Percentiles rank a stretch among this genome's conserved stretches.
Evolutionary conservation across 208 protist genomes (phyloP).

Genomic region (Leishmania tropica): DNA sequence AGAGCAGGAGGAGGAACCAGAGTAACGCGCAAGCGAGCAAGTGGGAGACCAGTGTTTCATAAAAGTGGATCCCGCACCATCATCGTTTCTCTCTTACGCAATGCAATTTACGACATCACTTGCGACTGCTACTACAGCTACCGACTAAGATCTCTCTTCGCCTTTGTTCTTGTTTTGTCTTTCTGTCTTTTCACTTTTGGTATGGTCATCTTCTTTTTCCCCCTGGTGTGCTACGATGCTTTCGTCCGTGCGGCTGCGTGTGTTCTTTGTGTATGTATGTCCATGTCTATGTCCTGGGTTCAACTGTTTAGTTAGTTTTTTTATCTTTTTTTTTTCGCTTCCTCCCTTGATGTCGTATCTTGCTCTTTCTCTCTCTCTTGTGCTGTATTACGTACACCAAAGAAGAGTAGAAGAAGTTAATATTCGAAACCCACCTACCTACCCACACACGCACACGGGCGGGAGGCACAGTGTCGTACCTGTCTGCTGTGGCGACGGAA

Average conservation of each 20-base stretch:
- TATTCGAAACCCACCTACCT: not conserved
- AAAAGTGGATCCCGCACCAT: not conserved
- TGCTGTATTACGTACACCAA: not conserved
- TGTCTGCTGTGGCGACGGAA: not conserved
- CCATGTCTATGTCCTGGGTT: not conserved
- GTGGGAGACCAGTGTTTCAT: not conserved
- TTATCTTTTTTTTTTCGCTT: not conserved
- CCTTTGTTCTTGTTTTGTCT: not conserved
- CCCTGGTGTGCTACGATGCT: not conserved
- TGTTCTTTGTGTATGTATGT: not conserved
- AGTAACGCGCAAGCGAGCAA: slow-evolving; percentile 2
- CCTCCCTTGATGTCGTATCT: not conserved
- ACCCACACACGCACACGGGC: not conserved
- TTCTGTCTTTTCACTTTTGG: not conserved
- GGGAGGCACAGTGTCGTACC: not conserved
- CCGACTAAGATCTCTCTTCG: slow-evolving; percentile 9
- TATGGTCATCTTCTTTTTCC: not conserved
- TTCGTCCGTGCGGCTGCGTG: not conserved
- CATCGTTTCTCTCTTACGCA: not conserved
- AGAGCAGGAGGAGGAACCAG: not conserved
- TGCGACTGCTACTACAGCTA: slow-evolving; percentile 7
- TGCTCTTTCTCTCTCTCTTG: not conserved
- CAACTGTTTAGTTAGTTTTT: not conserved
- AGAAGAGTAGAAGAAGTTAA: not conserved
- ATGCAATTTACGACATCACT: not conserved